Percentiles rank a stretch among this genome's conserved stretches.
phyloP scores from a whole-genome alignment of 257 asterid species.

The Nicotiana noctiflora region DNA sequence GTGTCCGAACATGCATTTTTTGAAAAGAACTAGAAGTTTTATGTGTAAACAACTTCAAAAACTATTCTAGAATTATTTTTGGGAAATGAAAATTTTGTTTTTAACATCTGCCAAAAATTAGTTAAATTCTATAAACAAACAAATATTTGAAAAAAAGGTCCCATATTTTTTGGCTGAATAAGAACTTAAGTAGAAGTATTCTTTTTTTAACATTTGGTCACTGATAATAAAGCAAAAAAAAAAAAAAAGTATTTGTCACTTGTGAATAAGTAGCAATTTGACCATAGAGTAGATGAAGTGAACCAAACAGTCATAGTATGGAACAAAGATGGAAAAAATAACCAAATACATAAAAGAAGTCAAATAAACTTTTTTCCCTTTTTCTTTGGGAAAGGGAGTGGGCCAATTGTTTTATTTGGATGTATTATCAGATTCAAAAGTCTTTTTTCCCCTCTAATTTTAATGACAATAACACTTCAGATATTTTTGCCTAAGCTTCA shows the following conservation, averaged over 20 bases:
- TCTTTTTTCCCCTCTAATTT: background rate
- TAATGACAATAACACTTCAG: background rate
- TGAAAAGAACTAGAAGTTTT: too few species aligned
- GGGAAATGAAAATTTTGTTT: too few species aligned
- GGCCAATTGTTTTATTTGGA: background rate
- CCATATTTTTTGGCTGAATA: too few species aligned
- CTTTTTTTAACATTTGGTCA: background rate
- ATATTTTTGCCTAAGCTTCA: background rate
- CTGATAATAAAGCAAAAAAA: background rate
- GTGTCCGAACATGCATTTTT: too few species aligned
- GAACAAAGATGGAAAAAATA: background rate
- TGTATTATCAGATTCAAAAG: background rate
- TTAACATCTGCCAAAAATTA: too few species aligned
- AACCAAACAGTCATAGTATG: background rate
- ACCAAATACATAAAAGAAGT: background rate
- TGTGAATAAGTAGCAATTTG: background rate
- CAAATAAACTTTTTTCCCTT: background rate
- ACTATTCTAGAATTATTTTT: too few species aligned
- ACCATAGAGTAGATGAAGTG: background rate
- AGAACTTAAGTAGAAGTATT: background rate
- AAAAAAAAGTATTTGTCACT: background rate
- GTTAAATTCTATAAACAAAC: too few species aligned
- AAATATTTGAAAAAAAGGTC: too few species aligned
- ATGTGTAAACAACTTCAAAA: too few species aligned
- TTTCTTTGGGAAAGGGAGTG: background rate